A percentile compares a stretch with the other conserved stretches of the same genome.
Conservation (phyloP, 2,329 filamentous ascomycete species). For the Exophiala bonariae region DNA sequence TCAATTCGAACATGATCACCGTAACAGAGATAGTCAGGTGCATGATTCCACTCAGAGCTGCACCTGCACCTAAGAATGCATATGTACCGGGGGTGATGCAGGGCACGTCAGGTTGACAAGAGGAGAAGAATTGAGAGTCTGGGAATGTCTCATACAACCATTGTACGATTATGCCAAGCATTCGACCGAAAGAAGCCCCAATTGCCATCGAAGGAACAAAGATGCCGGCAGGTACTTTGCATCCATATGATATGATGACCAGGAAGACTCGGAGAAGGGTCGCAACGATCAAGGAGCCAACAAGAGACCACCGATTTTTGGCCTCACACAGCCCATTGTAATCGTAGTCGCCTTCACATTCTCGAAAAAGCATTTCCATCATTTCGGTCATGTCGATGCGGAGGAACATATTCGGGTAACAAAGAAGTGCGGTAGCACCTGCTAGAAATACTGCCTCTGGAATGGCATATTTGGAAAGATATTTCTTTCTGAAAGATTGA, state of each 20-base stretch:
- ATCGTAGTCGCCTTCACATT: conserved; percentile 85
- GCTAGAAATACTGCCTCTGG: conserved; percentile 84
- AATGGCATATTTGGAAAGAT: conserved; percentile 79
- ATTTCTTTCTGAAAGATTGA: conserved; percentile 92
- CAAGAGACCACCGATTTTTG: conserved; percentile 73
- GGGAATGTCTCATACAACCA: conserved; percentile 83
- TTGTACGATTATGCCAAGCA: conserved; percentile 92
- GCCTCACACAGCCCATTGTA: conserved; percentile 86
- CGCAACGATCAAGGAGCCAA: conserved; percentile 74
- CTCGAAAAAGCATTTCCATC: conserved; percentile 95
- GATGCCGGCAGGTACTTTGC: conserved; percentile 95
- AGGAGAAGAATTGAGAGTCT: conserved; percentile 77
- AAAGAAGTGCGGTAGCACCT: conserved; percentile 81
- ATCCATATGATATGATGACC: conserved; percentile 94
- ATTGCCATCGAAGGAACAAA: conserved; percentile 99
- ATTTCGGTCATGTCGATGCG: conserved; percentile 99
- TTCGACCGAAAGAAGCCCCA: conserved; percentile 88
- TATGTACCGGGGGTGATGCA: conserved; percentile 98
- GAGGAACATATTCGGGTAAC: conserved; percentile 93
- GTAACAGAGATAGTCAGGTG: conserved; percentile 95
- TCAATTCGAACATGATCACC: conserved; percentile 99
- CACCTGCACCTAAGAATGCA: conserved; percentile 88
- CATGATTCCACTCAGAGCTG: conserved; percentile 94
- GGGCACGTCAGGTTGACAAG: conserved; percentile 85
- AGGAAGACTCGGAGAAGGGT: conserved; percentile 79